Evolutionary conservation across 2,329 filamentous ascomycete genomes (phyloP).

Genomic region (Nigrospora osmanthi): DNA sequence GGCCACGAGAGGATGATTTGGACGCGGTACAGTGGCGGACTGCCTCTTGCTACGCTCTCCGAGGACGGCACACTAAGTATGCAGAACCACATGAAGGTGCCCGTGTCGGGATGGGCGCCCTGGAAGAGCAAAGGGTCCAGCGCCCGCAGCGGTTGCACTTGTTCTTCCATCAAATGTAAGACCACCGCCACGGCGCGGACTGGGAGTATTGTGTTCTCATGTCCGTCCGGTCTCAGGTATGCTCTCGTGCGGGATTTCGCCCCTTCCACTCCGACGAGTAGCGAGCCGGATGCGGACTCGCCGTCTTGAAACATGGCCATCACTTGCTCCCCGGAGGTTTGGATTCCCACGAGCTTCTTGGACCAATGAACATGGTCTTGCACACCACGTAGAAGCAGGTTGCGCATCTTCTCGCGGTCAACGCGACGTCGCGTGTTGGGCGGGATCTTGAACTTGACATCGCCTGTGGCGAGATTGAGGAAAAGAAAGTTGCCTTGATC

Average conservation of each 20-base stretch:
- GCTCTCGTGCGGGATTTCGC: conserved; percentile 26
- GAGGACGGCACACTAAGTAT: conserved; percentile 32
- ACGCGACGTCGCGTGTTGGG: conserved; percentile 26
- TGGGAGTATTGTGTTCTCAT: conserved; percentile 24
- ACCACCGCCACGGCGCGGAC: conserved; percentile 29
- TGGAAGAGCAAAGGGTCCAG: conserved; percentile 49
- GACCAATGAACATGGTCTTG: conserved; percentile 18
- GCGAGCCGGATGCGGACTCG: conserved; percentile 19
- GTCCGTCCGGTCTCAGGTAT: conserved; percentile 21
- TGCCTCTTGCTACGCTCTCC: conserved; percentile 15
- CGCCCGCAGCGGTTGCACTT: conserved; percentile 26
- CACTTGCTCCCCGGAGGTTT: conserved; percentile 14
- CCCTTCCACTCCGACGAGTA: conserved; percentile 33
- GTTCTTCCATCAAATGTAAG: conserved; percentile 26
- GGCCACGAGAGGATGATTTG: conserved; percentile 38
- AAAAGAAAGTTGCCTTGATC: conserved; percentile 31
- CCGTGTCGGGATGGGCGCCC: conserved; percentile 40
- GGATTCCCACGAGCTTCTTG: conserved; percentile 20
- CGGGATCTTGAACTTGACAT: conserved; percentile 29
- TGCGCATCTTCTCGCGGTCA: conserved; percentile 25
- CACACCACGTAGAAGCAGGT: conserved; percentile 19
- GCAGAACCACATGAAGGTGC: conserved; percentile 41
- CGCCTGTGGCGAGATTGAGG: conserved; percentile 28
- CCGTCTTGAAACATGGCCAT: conserved; percentile 23
- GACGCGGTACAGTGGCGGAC: conserved; percentile 30